These are phyloP conservation scores for Gleditsia sinensis DNA, from an alignment of 306 rosid species.

Conservation along the genomic window DNA sequence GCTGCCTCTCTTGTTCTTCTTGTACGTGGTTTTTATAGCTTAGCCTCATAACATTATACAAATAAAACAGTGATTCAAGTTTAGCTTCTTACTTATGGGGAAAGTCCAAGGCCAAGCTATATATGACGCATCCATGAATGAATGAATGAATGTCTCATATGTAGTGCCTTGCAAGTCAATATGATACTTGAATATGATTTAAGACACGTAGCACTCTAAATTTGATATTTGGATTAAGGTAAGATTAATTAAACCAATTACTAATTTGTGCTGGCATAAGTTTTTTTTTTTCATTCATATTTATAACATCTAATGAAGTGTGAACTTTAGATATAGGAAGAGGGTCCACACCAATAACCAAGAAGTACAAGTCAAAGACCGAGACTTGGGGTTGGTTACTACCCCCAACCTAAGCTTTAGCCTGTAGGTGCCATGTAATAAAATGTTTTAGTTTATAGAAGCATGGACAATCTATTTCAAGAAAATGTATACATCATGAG, in stretches of 20 bases:
- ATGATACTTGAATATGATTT: not conserved
- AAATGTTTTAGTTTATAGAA: constrained; percentile 1
- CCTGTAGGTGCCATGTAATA: constrained; percentile 10
- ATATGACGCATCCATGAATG: not conserved
- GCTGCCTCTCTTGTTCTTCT: not conserved
- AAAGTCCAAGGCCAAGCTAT: no score
- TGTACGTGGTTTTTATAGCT: not conserved
- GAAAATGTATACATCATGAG: constrained; percentile 21
- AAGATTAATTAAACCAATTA: not conserved
- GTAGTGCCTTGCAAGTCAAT: constrained; percentile 39
- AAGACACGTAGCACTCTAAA: constrained; percentile 19
- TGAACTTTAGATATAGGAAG: constrained; percentile 8
- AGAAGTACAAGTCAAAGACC: constrained; percentile 56
- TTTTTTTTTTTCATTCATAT: not conserved
- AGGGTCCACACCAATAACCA: constrained; percentile 43
- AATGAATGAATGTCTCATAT: constrained; percentile 5
- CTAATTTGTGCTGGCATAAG: not conserved
- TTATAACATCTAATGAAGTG: not conserved
- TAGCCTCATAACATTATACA: not conserved
- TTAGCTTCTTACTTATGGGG: constrained; percentile 17
- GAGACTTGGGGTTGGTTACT: constrained; percentile 38
- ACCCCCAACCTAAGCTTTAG: constrained; percentile 34
- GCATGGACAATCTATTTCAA: constrained; percentile 21
- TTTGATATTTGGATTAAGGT: not conserved
- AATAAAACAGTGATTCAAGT: not conserved